Percentiles rank a stretch among this genome's conserved stretches.
Conservation (phyloP, 2,329 filamentous ascomycete species). For the Epichloe festucae region DNA sequence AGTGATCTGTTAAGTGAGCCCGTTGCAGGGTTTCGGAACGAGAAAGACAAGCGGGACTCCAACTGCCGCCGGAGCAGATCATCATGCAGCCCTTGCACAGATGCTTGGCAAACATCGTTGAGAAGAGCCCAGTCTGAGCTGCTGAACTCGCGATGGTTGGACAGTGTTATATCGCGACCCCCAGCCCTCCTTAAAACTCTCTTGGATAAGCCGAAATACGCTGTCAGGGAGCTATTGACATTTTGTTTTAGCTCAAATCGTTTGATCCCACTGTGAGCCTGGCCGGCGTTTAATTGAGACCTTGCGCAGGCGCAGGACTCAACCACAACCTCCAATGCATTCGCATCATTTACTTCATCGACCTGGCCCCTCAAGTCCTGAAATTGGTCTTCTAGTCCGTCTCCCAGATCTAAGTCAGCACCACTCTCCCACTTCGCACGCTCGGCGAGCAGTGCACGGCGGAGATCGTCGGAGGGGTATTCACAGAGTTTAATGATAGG, state of each 20-base stretch:
- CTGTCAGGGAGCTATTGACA: constrained; percentile 26
- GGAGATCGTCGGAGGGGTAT: constrained; percentile 48
- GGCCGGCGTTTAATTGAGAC: neutral
- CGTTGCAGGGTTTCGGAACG: constrained; percentile 17
- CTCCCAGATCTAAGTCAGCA: constrained; percentile 22
- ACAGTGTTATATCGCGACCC: constrained; percentile 37
- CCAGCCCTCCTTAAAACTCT: constrained; percentile 34
- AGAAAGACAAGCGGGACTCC: constrained; percentile 32
- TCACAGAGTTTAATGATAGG: constrained; percentile 83
- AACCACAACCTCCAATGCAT: neutral
- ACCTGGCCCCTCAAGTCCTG: constrained; percentile 8
- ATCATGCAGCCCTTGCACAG: constrained; percentile 41
- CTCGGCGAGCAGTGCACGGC: constrained; percentile 47
- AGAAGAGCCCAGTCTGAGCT: constrained; percentile 34
- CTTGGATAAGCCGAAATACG: constrained; percentile 37
- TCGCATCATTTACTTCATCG: constrained; percentile 6
- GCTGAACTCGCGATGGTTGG: constrained; percentile 30
- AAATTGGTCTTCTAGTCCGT: constrained; percentile 23
- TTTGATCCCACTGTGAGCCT: constrained; percentile 8
- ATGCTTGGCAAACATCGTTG: constrained; percentile 38
- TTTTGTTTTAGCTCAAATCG: constrained; percentile 28
- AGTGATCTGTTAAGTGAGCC: constrained; percentile 32
- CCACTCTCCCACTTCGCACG: constrained; percentile 59
- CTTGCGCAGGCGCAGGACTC: constrained; percentile 6
- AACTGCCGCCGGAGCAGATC: constrained; percentile 31